Percentiles rank a stretch among this genome's conserved stretches.
Conservation (phyloP, 176 grass and related monocot species). For the Bromus sterilis region DNA sequence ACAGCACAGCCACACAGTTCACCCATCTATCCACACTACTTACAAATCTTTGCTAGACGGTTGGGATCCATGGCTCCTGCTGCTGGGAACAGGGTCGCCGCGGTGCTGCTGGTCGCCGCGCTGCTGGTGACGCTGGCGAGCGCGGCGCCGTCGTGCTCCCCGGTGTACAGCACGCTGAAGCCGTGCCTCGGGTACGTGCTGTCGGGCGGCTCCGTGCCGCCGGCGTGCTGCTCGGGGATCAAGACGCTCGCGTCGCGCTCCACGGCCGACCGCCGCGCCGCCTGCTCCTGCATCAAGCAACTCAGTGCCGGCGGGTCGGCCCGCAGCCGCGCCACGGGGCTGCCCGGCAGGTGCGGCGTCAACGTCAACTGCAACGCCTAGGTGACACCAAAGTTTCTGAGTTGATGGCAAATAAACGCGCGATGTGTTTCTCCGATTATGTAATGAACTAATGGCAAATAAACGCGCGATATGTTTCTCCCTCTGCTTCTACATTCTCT, state of each 20-base stretch:
- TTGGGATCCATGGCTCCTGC: neutral
- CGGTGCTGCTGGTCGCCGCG: neutral
- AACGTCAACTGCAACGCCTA: constrained; percentile 46
- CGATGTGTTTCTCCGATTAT: no score
- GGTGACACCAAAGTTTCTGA: neutral
- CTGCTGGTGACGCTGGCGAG: neutral
- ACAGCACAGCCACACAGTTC: neutral
- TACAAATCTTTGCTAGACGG: neutral
- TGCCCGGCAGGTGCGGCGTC: constrained; percentile 35
- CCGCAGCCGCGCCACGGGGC: constrained; percentile 30
- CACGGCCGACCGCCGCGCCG: constrained; percentile 28
- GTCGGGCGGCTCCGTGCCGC: constrained; percentile 28
- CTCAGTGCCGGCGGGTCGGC: constrained; percentile 13
- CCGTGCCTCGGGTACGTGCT: constrained; percentile 52
- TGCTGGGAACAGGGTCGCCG: neutral
- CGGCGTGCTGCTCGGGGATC: constrained; percentile 40
- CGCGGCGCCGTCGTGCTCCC: constrained; percentile 29
- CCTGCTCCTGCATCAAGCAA: constrained; percentile 50
- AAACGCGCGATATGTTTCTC: no score
- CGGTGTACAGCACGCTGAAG: constrained; percentile 49
- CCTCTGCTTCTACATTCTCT: no score
- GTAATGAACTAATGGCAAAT: no score
- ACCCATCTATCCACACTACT: neutral
- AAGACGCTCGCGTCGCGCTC: constrained; percentile 3
- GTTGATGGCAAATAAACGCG: no score